Conservation (phyloP, 2,329 filamentous ascomycete species). For the Stachybotrys echinatus region DNA sequence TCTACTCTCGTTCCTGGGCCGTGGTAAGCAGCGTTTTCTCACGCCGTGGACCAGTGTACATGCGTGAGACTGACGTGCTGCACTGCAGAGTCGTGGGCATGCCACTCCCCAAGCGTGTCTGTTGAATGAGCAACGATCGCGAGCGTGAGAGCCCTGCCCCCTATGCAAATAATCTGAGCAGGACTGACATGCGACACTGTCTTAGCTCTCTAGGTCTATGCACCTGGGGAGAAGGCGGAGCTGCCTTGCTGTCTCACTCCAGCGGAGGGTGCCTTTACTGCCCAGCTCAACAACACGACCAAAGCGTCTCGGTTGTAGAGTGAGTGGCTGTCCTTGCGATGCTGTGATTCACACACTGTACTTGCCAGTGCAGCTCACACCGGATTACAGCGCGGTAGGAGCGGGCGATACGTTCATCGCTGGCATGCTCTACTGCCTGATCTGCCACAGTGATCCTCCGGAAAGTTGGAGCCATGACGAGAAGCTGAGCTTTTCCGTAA, state of each 20-base stretch:
- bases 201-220: slow-evolving; percentile 44
- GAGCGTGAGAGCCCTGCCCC: slow-evolving; percentile 16
- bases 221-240: slow-evolving; percentile 54
- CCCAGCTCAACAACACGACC: slow-evolving; percentile 32
- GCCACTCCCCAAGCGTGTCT: slow-evolving; percentile 46
- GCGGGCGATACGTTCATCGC: slow-evolving; percentile 74
- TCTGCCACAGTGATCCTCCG: slow-evolving; percentile 36
- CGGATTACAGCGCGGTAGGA: slow-evolving; percentile 54
- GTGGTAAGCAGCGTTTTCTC: slow-evolving; percentile 39
- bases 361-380: slow-evolving; percentile 6
- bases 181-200: slow-evolving; percentile 13
- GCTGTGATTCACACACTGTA: slow-evolving; percentile 1
- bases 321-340: slow-evolving; percentile 33
- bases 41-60: slow-evolving; percentile 3
- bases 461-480: slow-evolving; percentile 36
- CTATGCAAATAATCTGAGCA: slow-evolving; percentile 3
- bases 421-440: slow-evolving; percentile 60
- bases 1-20: slow-evolving; percentile 68
- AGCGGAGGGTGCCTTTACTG: slow-evolving; percentile 23
- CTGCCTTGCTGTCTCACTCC: slow-evolving; percentile 24
- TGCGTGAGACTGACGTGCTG: slow-evolving; percentile 10
- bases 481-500: slow-evolving; percentile 57
- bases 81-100: slow-evolving; percentile 30
- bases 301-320: slow-evolving; percentile 50
- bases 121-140: slow-evolving; percentile 40